Evolutionary conservation across 257 asterid species (phyloP).

Genomic region (Solanum corneliomulleri): DNA sequence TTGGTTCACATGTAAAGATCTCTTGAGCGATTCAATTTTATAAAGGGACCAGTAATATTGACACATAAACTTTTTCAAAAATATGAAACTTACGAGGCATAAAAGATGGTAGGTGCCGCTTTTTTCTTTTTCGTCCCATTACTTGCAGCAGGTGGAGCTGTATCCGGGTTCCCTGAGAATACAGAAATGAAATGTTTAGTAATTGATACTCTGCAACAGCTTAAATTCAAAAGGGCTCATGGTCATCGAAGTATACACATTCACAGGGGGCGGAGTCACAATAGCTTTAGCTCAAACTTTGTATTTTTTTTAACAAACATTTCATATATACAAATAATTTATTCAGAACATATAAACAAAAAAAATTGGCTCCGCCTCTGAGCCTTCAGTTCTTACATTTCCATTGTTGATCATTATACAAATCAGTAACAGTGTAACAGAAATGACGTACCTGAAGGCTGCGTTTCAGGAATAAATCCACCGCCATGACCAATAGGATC

Average conservation of each 20-base stretch:
- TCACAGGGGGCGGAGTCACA: neutral
- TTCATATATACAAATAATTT: neutral
- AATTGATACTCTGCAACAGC: neutral
- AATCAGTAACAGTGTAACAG: neutral
- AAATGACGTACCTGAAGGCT: conserved; percentile 44
- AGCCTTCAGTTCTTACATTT: neutral
- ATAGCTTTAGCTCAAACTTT: neutral
- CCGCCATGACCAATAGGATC: conserved; percentile 86
- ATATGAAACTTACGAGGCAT: conserved; percentile 57
- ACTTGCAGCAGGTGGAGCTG: conserved; percentile 22
- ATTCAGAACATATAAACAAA: neutral
- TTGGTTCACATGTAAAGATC: neutral
- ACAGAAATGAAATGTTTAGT: neutral
- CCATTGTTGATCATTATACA: neutral
- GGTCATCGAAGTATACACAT: neutral
- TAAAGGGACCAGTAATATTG: neutral
- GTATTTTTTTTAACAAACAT: neutral
- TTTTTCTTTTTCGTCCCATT: conserved; percentile 37
- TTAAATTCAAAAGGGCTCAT: neutral
- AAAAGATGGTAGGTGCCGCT: conserved; percentile 57
- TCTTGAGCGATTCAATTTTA: neutral
- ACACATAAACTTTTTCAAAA: neutral
- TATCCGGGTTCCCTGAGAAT: conserved; percentile 34
- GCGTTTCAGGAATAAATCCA: conserved; percentile 86
- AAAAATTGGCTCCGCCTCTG: neutral